Percentiles rank a stretch among this genome's conserved stretches.
Conservation (phyloP, 805 yeast genomes). For the Ogataea methylovora region DNA sequence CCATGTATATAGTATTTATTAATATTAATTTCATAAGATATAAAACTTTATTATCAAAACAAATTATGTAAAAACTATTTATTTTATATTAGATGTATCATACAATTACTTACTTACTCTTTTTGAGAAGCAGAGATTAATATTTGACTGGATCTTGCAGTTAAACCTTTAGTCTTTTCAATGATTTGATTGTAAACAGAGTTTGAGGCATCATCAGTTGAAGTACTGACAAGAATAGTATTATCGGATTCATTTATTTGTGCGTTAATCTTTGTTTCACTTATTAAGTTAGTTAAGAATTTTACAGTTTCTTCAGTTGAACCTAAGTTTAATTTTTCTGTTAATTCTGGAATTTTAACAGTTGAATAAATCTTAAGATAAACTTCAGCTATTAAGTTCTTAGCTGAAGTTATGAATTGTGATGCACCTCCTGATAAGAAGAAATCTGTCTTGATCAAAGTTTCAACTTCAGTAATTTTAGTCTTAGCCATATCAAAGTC, state of each 20-base stretch:
- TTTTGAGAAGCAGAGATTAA: constrained; percentile 34
- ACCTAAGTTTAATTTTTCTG: constrained; percentile 7
- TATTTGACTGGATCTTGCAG: constrained; percentile 52
- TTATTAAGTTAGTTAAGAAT: constrained; percentile 42
- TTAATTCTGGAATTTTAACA: constrained; percentile 17
- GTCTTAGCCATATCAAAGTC: constrained; percentile 47
- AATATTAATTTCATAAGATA: background rate
- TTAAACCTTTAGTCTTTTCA: constrained; percentile 59
- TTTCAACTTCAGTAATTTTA: constrained; percentile 39
- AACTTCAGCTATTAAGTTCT: constrained; percentile 40
- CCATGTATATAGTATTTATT: background rate
- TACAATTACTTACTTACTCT: constrained; percentile 6
- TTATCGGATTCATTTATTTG: constrained; percentile 46
- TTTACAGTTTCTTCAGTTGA: constrained; percentile 40
- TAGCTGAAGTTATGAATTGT: constrained; percentile 37
- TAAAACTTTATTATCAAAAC: background rate
- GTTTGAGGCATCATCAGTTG: constrained; percentile 23
- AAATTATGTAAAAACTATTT: background rate
- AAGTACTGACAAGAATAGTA: constrained; percentile 42
- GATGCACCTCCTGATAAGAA: constrained; percentile 39
- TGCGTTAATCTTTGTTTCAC: constrained; percentile 34
- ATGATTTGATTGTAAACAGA: constrained; percentile 61
- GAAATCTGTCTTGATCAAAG: constrained; percentile 46
- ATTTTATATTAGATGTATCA: no score
- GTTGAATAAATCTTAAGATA: constrained; percentile 46